Evolutionary conservation across 1,284 basidiomycete genomes (phyloP), one percentile per base, ranked within the genome.

Genomic region (Neotropicomus parvogracilis): DNA sequence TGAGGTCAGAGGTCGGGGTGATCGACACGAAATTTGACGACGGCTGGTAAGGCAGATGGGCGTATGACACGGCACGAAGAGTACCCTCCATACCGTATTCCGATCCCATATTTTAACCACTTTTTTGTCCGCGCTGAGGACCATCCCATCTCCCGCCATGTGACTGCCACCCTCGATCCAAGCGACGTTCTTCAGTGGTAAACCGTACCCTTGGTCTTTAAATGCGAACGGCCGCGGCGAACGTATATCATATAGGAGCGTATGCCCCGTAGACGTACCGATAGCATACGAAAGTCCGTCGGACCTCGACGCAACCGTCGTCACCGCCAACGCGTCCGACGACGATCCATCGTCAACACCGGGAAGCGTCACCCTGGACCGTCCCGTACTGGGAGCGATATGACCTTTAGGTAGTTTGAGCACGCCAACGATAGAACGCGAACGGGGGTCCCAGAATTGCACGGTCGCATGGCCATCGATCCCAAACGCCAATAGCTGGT

Each of bases 171-270:
- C 92, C 58, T 94, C 88, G 21, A 97, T 82, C 97, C 97, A 99
- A 28, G 77, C 70, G 3, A 99, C 80, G 46, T 79, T 87, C 64
- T 89, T 90, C 40, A 99, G 80, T 0, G 95, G 88, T 35, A 99
- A 71, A 3, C 95, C 94, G 60, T 99, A 99, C 1, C 97, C 97
- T 69, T 99, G 95, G 65, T 99, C 97, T 65, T 99, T 99, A 52
- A 84, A 71, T 3, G 91, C 91, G 58, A 91, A 94, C 9, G 91
- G 87, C 20, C 78, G 78, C 6, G 85, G 77, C 24, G 91, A 85
- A 41, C 97, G 88, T 54, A 99, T 80, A 62, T 99, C 97, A 68
- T 98, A 99, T 6, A 99, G 74, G 7, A 99, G 72, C 0, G 93
- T 93, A 64, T 98, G 94, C 0, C 97, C 97, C 0, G 91, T 91